Evolutionary conservation across 371 early-diverging fungal genomes (phyloP).

Genomic region (Nematocida homosporus): DNA sequence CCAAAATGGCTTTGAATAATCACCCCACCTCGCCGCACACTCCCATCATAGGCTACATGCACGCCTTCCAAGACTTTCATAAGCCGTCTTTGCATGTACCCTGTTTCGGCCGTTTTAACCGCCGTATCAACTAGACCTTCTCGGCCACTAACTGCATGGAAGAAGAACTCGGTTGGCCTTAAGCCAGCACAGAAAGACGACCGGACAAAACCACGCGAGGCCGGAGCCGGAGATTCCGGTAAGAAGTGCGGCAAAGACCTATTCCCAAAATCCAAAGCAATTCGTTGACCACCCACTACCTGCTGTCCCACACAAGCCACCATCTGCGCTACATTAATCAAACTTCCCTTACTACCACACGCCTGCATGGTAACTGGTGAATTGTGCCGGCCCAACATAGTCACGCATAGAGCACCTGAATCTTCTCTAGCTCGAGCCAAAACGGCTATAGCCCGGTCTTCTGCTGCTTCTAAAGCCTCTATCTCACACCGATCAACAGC

Average conservation of each 20-base stretch:
- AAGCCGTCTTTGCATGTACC: slow-evolving; percentile 94
- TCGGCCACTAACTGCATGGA: slow-evolving; percentile 97
- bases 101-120: slow-evolving; percentile 96
- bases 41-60: slow-evolving; percentile 64
- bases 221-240: slow-evolving; percentile 9
- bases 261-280: slow-evolving; percentile 89
- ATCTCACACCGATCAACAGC: slow-evolving; percentile 38
- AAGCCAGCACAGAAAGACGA: slow-evolving; percentile 92
- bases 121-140: slow-evolving; percentile 99
- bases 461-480: slow-evolving; percentile 31
- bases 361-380: slow-evolving; percentile 93
- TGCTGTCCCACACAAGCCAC: slow-evolving; percentile 99
- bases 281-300: slow-evolving; percentile 88
- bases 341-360: slow-evolving; percentile 92
- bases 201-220: slow-evolving; percentile 83
- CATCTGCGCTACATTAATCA: slow-evolving; percentile 98
- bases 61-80: slow-evolving; percentile 74
- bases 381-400: slow-evolving; percentile 83
- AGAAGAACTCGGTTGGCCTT: slow-evolving; percentile 88
- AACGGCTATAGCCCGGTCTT: slow-evolving; percentile 75
- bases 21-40: slow-evolving; percentile 57
- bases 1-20: slow-evolving; percentile 54
- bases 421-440: slow-evolving; percentile 87
- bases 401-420: slow-evolving; percentile 85
- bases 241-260: slow-evolving; percentile 89